A percentile compares a stretch with the other conserved stretches of the same genome.
phyloP scores from a whole-genome alignment of 805 yeast species.

The Brettanomyces nanus region DNA sequence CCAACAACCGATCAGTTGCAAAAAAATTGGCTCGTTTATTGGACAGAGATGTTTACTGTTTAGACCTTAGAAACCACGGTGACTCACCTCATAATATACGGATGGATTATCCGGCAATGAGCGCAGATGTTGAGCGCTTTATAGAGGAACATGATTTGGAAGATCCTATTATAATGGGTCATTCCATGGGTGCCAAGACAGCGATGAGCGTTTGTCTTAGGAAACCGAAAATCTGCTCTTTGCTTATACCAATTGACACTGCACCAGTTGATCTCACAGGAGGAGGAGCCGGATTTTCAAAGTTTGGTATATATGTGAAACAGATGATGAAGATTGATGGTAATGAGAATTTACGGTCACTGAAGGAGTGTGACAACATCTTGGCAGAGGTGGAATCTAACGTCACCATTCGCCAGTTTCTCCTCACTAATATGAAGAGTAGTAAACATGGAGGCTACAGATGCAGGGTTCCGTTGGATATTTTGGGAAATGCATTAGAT shows the following conservation, averaged over 20 bases:
- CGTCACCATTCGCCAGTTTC: constrained; percentile 61
- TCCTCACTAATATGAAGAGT: constrained; percentile 56
- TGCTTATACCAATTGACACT: constrained; percentile 77
- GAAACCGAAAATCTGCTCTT: constrained; percentile 50
- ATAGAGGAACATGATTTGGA: constrained; percentile 36
- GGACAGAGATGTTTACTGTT: constrained; percentile 51
- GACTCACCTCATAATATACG: constrained; percentile 69
- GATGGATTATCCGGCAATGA: constrained; percentile 73
- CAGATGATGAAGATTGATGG: constrained; percentile 53
- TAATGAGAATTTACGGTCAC: constrained; percentile 32
- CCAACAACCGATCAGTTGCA: constrained; percentile 79
- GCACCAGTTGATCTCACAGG: constrained; percentile 69
- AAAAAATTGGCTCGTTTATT: constrained; percentile 41
- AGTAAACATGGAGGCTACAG: constrained; percentile 27
- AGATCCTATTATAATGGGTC: constrained; percentile 64
- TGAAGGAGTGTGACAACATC: constrained; percentile 60
- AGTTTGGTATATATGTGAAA: constrained; percentile 60
- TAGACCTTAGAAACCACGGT: constrained; percentile 89
- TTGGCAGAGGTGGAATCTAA: constrained; percentile 56
- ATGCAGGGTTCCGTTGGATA: constrained; percentile 63
- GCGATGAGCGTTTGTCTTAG: constrained; percentile 82
- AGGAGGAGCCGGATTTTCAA: constrained; percentile 28
- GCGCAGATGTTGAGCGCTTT: constrained; percentile 79
- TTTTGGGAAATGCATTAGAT: constrained; percentile 58
- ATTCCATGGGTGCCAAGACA: constrained; percentile 90